These are phyloP conservation scores for Nakazawaea ernobii DNA, from an alignment of 805 yeast species.

Conservation along the genomic window DNA sequence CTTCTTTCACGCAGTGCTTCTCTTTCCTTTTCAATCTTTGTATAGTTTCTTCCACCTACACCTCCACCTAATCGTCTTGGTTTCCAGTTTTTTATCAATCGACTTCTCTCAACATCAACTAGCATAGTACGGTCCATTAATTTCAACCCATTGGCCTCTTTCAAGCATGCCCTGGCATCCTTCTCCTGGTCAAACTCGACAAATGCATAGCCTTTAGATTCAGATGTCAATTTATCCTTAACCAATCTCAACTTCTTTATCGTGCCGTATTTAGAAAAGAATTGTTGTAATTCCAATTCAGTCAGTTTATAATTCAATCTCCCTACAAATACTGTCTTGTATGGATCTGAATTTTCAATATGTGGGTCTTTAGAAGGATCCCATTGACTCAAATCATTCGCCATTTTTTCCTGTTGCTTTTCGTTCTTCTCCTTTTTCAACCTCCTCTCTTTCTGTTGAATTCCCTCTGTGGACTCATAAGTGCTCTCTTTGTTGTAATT, in stretches of 20 bases:
- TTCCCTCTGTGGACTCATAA: slow-evolving; percentile 26
- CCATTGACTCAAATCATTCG: slow-evolving; percentile 37
- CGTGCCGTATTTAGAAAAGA: slow-evolving; percentile 61
- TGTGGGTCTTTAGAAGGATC: slow-evolving; percentile 53
- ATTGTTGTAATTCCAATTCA: slow-evolving; percentile 63
- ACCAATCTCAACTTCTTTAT: slow-evolving; percentile 60
- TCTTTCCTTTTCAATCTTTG: background rate
- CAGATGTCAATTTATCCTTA: slow-evolving; percentile 42
- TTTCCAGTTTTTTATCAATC: slow-evolving; percentile 59
- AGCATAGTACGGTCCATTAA: slow-evolving; percentile 49
- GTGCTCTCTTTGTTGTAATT: slow-evolving; percentile 25
- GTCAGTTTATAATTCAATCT: slow-evolving; percentile 59
- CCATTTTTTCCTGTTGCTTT: slow-evolving; percentile 23
- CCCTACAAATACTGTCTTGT: slow-evolving; percentile 70
- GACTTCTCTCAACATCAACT: slow-evolving; percentile 71
- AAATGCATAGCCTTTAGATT: slow-evolving; percentile 81
- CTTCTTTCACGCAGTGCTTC: background rate
- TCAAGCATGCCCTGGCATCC: slow-evolving; percentile 58
- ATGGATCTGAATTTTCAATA: slow-evolving; percentile 60
- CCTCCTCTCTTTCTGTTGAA: slow-evolving; percentile 22
- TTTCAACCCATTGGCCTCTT: slow-evolving; percentile 48
- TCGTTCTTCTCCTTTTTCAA: slow-evolving; percentile 20
- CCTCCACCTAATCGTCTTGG: slow-evolving; percentile 88
- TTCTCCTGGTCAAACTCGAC: slow-evolving; percentile 57
- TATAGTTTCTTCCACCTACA: slow-evolving; percentile 60